phyloP scores from a whole-genome alignment of 352 stramenopile genomes.

The Phytophthora kernoviae region DNA sequence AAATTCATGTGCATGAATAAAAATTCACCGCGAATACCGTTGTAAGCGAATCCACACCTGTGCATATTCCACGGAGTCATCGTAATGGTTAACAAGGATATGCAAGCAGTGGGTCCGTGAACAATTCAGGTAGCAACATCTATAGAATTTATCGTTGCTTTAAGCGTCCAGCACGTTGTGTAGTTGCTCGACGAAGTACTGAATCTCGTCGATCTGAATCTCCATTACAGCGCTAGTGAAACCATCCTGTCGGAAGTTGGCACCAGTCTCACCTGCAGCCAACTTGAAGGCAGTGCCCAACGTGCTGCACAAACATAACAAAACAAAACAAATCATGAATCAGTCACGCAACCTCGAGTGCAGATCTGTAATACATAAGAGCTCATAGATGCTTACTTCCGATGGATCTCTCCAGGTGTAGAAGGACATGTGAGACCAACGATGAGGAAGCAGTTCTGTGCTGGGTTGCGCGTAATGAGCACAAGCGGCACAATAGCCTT shows the following conservation, averaged over 20 bases:
- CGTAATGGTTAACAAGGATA: not conserved
- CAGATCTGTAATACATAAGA: not conserved
- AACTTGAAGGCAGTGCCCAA: conserved; percentile 95
- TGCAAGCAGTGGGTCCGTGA: not conserved
- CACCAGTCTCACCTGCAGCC: conserved; percentile 92
- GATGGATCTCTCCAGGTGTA: conserved; percentile 86
- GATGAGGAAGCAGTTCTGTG: conserved; percentile 93
- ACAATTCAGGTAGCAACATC: not conserved
- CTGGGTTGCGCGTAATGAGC: conserved; percentile 86
- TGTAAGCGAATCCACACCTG: not conserved
- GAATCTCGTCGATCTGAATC: conserved; percentile 94
- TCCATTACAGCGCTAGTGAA: conserved; percentile 97
- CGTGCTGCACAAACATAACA: conserved; percentile 47
- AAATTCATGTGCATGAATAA: conserved; percentile 7
- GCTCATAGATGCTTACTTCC: conserved; percentile 61
- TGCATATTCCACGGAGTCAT: too few species aligned
- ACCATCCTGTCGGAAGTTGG: conserved; percentile 93
- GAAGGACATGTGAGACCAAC: conserved; percentile 95
- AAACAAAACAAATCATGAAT: conserved; percentile 13
- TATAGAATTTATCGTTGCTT: conserved; percentile 6
- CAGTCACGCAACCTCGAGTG: conserved; percentile 1
- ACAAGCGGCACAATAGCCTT: conserved; percentile 80
- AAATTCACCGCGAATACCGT: not conserved
- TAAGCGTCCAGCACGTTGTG: conserved; percentile 92
- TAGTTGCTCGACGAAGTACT: conserved; percentile 96